phyloP scores from a whole-genome alignment of 305 asterid species.

The Fraxinus dipetala region DNA sequence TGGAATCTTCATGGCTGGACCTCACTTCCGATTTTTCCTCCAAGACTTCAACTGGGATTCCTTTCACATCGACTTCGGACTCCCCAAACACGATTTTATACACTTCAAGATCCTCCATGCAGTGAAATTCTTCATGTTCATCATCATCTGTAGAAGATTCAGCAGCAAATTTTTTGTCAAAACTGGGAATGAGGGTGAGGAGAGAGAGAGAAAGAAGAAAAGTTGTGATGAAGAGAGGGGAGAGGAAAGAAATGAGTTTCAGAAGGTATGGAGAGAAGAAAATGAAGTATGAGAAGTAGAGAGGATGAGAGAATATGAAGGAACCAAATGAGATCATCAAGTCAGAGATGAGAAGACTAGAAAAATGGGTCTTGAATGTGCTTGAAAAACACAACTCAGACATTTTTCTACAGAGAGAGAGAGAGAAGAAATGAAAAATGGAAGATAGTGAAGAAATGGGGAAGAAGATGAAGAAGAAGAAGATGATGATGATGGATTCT shows the following conservation, averaged over 20 bases:
- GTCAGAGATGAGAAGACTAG: conserved; percentile 32
- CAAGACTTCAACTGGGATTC: conserved; percentile 9
- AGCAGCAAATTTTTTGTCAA: neutral
- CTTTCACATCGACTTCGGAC: conserved; percentile 15
- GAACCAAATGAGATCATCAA: conserved; percentile 27
- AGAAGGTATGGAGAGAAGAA: conserved; percentile 63
- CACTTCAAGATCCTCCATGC: conserved; percentile 47
- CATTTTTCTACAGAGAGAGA: conserved; percentile 29
- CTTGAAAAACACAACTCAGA: conserved; percentile 41
- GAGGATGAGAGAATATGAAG: conserved; percentile 43
- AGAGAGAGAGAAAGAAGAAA: conserved; percentile 38
- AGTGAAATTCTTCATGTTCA: conserved; percentile 1
- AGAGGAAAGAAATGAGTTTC: conserved; percentile 48
- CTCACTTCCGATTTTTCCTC: neutral
- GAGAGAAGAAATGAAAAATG: conserved; percentile 19
- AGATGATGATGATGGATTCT: neutral
- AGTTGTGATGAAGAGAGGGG: conserved; percentile 11
- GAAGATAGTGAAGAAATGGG: conserved; percentile 30
- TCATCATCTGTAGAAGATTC: conserved; percentile 5
- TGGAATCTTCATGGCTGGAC: neutral
- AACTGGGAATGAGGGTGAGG: conserved; percentile 22
- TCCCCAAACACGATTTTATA: conserved; percentile 34
- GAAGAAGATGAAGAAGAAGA: conserved; percentile 22
- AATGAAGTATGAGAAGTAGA: neutral
- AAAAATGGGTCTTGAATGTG: conserved; percentile 22